These are phyloP conservation scores for Magnusiomyces ingens DNA, from an alignment of 1,139 yeast genomes.

Conservation along the genomic window DNA sequence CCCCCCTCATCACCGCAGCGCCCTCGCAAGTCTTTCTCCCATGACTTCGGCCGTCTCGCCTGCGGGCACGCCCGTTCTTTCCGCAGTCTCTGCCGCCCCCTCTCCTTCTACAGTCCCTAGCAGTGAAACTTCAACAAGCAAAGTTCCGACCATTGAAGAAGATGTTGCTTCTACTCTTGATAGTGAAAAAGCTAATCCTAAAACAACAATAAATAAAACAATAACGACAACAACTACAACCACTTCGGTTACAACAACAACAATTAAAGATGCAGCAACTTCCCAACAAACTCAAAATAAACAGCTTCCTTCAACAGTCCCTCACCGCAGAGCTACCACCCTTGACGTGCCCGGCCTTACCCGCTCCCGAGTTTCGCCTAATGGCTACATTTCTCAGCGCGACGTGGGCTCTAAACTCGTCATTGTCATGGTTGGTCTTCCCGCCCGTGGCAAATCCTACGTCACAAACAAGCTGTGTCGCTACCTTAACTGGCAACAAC, in stretches of 20 bases:
- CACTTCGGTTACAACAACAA: not conserved
- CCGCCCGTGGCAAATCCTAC: constrained; percentile 89
- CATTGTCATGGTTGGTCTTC: constrained; percentile 90
- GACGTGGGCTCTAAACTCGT: constrained; percentile 79
- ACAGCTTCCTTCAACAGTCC: not conserved
- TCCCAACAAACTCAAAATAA: not conserved
- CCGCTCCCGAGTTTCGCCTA: constrained; percentile 72
- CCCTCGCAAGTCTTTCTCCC: constrained; percentile 1
- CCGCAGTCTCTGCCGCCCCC: too few relatives aligned
- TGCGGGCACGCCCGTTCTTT: not conserved
- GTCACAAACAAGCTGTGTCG: constrained; percentile 85
- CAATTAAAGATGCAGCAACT: not conserved
- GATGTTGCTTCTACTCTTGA: not conserved
- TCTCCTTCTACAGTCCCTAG: too few relatives aligned
- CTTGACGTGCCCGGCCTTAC: constrained; percentile 92
- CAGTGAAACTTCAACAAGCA: too few relatives aligned
- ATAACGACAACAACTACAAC: not conserved
- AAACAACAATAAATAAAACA: constrained; percentile 2
- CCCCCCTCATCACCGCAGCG: not conserved
- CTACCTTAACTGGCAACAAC: constrained; percentile 87
- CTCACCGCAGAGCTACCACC: constrained; percentile 54
- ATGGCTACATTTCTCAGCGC: constrained; percentile 65
- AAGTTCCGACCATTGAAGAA: too few relatives aligned
- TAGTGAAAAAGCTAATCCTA: constrained; percentile 5
- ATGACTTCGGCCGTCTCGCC: not conserved